Conservation (phyloP, 768 basidiomycete species). For the Gyrodon lividus region DNA sequence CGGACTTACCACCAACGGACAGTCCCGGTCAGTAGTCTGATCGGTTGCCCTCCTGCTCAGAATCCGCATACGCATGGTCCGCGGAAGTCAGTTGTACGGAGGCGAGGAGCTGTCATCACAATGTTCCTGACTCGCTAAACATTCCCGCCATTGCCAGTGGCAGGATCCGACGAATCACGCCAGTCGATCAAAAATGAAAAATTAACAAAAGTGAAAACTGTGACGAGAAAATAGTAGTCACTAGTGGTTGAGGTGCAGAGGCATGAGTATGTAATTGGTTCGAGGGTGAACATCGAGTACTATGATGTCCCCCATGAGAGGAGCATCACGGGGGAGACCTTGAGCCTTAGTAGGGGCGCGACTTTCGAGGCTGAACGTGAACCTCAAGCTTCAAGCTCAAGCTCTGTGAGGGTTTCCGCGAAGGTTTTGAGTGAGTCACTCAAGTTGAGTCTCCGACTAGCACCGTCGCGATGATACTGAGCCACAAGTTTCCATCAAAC, state of each 20-base stretch:
- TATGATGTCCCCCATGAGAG: no score
- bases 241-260: not conserved
- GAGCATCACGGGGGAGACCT: no score
- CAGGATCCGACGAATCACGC: not conserved
- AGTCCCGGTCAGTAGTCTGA: not conserved
- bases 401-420: slow-evolving; percentile 9
- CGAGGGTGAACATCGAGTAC: no score
- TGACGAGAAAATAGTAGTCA: no score
- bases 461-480: not conserved
- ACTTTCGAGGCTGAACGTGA: no score
- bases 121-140: not conserved
- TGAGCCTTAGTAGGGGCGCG: no score
- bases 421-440: slow-evolving; percentile 23
- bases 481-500: slow-evolving; percentile 2
- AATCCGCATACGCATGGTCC: not conserved
- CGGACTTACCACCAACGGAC: not conserved
- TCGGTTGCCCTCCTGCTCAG: not conserved
- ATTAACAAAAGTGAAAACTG: not conserved
- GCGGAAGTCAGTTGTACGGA: not conserved
- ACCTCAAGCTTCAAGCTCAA: no score
- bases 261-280: not conserved
- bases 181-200: not conserved
- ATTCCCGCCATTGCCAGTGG: no score
- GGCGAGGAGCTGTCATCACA: not conserved
- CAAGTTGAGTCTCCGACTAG: slow-evolving; percentile 3